phyloP scores from a whole-genome alignment of 495 filamentous ascomycete species.

The Trichoderma virens region DNA sequence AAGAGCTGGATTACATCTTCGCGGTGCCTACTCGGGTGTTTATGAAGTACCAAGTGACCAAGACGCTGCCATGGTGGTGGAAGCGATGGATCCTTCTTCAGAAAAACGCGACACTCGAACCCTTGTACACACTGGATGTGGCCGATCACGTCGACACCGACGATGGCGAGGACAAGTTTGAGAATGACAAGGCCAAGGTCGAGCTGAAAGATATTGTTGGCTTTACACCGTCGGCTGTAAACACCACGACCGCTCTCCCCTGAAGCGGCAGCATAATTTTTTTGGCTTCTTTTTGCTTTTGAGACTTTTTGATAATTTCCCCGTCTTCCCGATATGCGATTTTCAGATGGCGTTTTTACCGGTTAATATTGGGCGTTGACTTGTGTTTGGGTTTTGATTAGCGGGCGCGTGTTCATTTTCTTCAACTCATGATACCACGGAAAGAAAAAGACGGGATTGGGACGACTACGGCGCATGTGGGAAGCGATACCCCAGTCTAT shows the following conservation, averaged over 20 bases:
- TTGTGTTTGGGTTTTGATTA: conserved; percentile 6
- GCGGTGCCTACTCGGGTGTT: conserved; percentile 60
- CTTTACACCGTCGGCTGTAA: not conserved
- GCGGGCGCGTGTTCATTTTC: not conserved
- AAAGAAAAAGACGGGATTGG: not conserved
- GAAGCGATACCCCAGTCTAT: conserved; percentile 2
- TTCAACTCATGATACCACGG: conserved; percentile 6
- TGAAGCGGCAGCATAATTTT: not conserved
- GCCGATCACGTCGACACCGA: not conserved
- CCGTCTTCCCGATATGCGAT: not conserved
- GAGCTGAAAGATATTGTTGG: conserved; percentile 11
- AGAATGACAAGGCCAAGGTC: conserved; percentile 9
- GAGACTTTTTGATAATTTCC: not conserved
- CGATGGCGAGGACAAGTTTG: conserved; percentile 1
- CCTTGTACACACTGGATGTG: conserved; percentile 49
- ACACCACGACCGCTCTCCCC: not conserved
- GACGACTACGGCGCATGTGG: not conserved
- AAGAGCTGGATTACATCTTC: conserved; percentile 82
- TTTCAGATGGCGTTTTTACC: not conserved
- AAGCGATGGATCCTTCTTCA: conserved; percentile 56
- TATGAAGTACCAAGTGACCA: conserved; percentile 54
- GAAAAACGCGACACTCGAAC: conserved; percentile 46
- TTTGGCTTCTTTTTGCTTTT: not conserved
- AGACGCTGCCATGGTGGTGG: conserved; percentile 61
- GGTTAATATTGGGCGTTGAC: not conserved